A percentile compares a stretch with the other conserved stretches of the same genome.
phyloP scores from a whole-genome alignment of 352 stramenopile species.

The Phytophthora megakarya region DNA sequence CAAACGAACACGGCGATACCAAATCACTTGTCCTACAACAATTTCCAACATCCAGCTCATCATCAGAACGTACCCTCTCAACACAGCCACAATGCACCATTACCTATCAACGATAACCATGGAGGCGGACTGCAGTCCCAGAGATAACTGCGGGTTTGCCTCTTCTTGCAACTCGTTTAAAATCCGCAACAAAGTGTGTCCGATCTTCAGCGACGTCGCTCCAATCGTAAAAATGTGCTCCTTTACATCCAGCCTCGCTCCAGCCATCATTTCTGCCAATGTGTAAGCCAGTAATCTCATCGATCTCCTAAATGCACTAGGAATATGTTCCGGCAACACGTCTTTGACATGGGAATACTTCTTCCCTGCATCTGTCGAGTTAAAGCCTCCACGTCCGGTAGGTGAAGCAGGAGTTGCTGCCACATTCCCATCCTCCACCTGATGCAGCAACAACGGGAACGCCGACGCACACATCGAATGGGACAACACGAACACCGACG shows the following conservation, averaged over 20 bases:
- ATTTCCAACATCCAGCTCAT: not conserved
- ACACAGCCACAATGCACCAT: not conserved
- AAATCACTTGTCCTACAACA: constrained; percentile 63
- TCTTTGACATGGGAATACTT: constrained; percentile 70
- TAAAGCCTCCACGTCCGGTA: constrained; percentile 10
- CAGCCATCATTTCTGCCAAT: constrained; percentile 59
- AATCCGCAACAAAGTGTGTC: constrained; percentile 72
- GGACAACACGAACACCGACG: constrained; percentile 75
- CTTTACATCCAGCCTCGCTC: constrained; percentile 59
- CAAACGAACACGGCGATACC: constrained; percentile 65
- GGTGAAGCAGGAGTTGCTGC: constrained; percentile 11
- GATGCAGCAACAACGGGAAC: constrained; percentile 73
- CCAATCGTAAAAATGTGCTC: constrained; percentile 77
- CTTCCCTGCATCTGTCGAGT: constrained; percentile 8
- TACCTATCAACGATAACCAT: constrained; percentile 77
- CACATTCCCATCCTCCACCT: constrained; percentile 34
- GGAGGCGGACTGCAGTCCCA: constrained; percentile 52
- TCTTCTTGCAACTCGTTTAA: constrained; percentile 66
- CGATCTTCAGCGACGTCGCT: constrained; percentile 77
- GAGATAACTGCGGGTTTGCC: constrained; percentile 33
- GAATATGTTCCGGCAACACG: constrained; percentile 71
- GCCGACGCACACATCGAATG: constrained; percentile 67
- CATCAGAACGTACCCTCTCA: not conserved
- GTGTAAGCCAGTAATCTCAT: constrained; percentile 73
- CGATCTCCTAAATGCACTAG: constrained; percentile 55